These are phyloP conservation scores for Talaromyces proteolyticus DNA, from an alignment of 495 filamentous ascomycete species.

Conservation along the genomic window DNA sequence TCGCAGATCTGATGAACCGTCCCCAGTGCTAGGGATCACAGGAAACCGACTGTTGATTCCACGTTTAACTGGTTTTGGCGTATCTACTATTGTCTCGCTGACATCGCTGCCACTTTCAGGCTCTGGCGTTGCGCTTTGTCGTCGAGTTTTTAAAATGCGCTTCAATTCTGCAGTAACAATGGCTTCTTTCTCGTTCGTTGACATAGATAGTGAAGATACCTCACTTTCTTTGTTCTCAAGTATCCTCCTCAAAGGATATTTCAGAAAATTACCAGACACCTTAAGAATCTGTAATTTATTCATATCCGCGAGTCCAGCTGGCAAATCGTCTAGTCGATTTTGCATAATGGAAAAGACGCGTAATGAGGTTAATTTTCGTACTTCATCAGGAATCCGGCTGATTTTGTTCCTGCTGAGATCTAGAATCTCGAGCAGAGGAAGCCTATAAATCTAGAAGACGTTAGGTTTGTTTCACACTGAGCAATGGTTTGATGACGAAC, in stretches of 20 bases:
- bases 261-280: slow-evolving; percentile 77
- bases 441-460: slow-evolving; percentile 58
- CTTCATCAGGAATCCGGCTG: slow-evolving; percentile 66
- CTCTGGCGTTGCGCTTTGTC: slow-evolving; percentile 44
- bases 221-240: slow-evolving; percentile 38
- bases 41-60: slow-evolving; percentile 77
- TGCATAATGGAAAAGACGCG: slow-evolving; percentile 76
- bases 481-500: slow-evolving; percentile 45
- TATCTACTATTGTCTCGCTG: slow-evolving; percentile 55
- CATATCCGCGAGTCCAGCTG: slow-evolving; percentile 81
- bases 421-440: slow-evolving; percentile 84
- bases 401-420: slow-evolving; percentile 87
- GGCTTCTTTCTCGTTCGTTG: slow-evolving; percentile 59
- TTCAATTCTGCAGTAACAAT: slow-evolving; percentile 69
- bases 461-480: no score
- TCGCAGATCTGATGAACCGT: slow-evolving; percentile 42
- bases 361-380: slow-evolving; percentile 68
- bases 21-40: slow-evolving; percentile 62
- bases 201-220: slow-evolving; percentile 32
- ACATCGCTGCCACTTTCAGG: slow-evolving; percentile 58
- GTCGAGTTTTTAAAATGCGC: slow-evolving; percentile 61
- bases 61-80: slow-evolving; percentile 69
- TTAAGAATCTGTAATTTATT: slow-evolving; percentile 80
- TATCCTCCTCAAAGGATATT: slow-evolving; percentile 36
- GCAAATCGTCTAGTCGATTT: slow-evolving; percentile 79